A percentile compares a stretch with the other conserved stretches of the same genome.
Conservation (phyloP, 345 rosid species). For the Triadica sebifera region DNA sequence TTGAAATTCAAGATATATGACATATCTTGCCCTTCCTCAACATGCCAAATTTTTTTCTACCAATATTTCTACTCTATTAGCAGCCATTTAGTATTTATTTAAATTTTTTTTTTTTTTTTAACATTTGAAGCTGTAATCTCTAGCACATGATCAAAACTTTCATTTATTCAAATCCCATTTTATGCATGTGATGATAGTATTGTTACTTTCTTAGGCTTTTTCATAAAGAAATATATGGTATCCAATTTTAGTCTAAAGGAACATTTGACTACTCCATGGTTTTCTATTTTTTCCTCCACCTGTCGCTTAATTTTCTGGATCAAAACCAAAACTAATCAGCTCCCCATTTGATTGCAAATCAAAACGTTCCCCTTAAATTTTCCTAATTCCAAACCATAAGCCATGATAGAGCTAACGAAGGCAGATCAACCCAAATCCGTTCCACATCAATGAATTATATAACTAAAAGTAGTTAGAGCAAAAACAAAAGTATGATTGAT, state of each 20-base stretch:
- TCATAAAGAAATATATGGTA: not conserved
- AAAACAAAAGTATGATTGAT: not conserved
- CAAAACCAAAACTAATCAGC: not conserved
- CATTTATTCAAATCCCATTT: not conserved
- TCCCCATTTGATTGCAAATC: not conserved
- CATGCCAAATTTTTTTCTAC: not conserved
- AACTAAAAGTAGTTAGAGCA: not conserved
- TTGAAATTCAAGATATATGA: not conserved
- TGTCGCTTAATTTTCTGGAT: not conserved
- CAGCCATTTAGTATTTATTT: not conserved
- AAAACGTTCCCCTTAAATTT: no score
- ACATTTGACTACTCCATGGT: not conserved
- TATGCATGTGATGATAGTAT: no score
- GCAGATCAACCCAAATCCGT: not conserved
- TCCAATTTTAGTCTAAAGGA: not conserved
- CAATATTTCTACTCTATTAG: not conserved
- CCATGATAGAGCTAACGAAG: not conserved
- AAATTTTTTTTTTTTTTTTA: no score
- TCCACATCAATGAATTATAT: not conserved
- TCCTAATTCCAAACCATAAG: not conserved
- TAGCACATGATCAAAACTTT: not conserved
- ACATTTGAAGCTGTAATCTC: not conserved
- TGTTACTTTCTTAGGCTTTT: slow-evolving; percentile 2
- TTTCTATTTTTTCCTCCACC: not conserved
- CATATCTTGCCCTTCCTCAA: not conserved